Percentiles rank a stretch among this genome's conserved stretches.
Conservation (phyloP, 257 asterid species). For the Avicennia marina region DNA sequence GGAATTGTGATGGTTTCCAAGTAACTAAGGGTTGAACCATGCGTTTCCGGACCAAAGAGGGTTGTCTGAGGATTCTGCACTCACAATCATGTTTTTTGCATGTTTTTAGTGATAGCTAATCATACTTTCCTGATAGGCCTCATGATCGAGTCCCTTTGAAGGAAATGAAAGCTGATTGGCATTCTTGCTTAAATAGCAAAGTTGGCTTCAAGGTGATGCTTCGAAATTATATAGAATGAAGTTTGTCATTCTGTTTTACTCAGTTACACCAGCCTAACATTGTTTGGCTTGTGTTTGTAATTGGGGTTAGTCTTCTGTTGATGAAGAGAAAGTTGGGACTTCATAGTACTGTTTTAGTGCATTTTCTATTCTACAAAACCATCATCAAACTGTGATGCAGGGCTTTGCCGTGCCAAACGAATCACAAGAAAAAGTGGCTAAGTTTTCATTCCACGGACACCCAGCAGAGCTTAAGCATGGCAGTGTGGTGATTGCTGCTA, state of each 20-base stretch:
- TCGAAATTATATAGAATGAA: slow-evolving; percentile 3
- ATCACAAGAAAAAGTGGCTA: slow-evolving; percentile 69
- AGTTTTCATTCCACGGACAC: slow-evolving; percentile 61
- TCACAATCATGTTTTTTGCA: background rate
- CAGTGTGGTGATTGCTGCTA: slow-evolving; percentile 92
- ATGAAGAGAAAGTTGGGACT: no score
- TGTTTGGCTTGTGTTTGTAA: no score
- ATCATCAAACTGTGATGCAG: slow-evolving; percentile 26
- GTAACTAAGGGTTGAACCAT: slow-evolving; percentile 87
- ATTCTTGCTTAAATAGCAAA: slow-evolving; percentile 69
- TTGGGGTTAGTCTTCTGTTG: no score
- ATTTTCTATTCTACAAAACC: background rate
- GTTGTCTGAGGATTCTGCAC: slow-evolving; percentile 6
- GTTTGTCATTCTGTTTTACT: slow-evolving; percentile 6
- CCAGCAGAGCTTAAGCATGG: slow-evolving; percentile 90
- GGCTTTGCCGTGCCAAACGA: slow-evolving; percentile 83
- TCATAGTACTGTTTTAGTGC: background rate
- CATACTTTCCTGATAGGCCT: slow-evolving; percentile 49
- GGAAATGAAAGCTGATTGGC: slow-evolving; percentile 92
- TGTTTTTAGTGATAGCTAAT: background rate
- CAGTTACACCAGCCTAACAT: background rate
- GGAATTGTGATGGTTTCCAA: slow-evolving; percentile 93
- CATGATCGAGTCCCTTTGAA: slow-evolving; percentile 79
- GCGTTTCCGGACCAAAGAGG: slow-evolving; percentile 95
- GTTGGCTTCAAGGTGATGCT: slow-evolving; percentile 78